Conservation (phyloP, 345 rosid species). For the Aegle marmelos region DNA sequence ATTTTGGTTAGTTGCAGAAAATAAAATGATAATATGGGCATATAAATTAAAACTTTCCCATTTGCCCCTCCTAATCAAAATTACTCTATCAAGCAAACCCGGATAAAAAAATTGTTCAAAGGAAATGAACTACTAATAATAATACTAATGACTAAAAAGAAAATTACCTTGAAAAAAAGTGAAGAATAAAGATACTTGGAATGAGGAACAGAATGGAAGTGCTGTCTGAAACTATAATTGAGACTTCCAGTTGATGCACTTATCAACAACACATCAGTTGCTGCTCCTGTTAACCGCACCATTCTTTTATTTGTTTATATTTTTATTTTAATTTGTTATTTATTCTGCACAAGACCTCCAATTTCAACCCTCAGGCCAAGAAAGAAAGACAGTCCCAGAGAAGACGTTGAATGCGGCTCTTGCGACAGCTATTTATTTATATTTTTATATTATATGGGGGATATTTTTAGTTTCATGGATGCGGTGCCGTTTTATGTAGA, state of each 20-base stretch:
- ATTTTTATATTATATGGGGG: too few relatives aligned
- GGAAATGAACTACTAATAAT: not conserved
- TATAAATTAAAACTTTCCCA: not conserved
- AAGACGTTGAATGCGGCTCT: too few relatives aligned
- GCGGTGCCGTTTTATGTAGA: too few relatives aligned
- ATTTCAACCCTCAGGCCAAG: too few relatives aligned
- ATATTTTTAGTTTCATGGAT: too few relatives aligned
- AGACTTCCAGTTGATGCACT: not conserved
- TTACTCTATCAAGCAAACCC: not conserved
- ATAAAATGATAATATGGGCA: not conserved
- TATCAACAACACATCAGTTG: not conserved
- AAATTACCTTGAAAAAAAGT: not conserved
- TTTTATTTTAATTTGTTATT: too few relatives aligned
- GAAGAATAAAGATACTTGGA: not conserved
- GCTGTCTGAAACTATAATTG: not conserved
- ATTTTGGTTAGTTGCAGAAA: not conserved
- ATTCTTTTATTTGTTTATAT: not conserved
- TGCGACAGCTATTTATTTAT: too few relatives aligned
- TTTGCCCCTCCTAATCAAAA: not conserved
- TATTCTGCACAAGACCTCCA: not conserved
- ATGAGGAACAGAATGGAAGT: not conserved
- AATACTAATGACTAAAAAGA: not conserved
- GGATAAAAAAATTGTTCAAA: not conserved
- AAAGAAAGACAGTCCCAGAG: too few relatives aligned
- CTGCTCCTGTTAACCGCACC: not conserved